Percentiles rank a stretch among this genome's conserved stretches.
Conservation (phyloP, 495 filamentous ascomycete genomes). For the Aspergillus leporis region DNA sequence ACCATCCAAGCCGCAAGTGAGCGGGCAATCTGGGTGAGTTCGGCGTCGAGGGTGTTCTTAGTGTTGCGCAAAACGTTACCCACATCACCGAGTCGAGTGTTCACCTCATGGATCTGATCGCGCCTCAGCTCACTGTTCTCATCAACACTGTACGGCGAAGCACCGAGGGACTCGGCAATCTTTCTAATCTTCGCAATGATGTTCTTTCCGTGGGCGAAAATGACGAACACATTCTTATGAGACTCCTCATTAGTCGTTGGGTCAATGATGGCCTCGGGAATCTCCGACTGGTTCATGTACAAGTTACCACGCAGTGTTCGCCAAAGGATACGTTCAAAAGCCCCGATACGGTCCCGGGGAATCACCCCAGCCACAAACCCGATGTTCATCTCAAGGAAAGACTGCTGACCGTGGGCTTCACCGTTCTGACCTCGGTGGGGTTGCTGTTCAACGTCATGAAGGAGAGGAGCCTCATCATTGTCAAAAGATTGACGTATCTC, state of each 20-base stretch:
- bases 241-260: conserved; percentile 86
- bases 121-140: conserved; percentile 92
- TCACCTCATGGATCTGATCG: conserved; percentile 96
- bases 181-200: conserved; percentile 98
- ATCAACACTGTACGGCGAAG: conserved; percentile 93
- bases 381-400: conserved; percentile 95
- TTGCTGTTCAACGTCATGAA: conserved; percentile 85
- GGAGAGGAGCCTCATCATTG: conserved; percentile 77
- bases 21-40: conserved; percentile 88
- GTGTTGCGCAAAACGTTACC: conserved; percentile 90
- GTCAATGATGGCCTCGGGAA: conserved; percentile 91
- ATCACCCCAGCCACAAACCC: conserved; percentile 99
- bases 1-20: conserved; percentile 95
- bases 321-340: conserved; percentile 97
- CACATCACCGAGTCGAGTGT: conserved; percentile 85
- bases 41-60: conserved; percentile 90
- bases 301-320: conserved; percentile 94
- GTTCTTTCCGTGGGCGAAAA: conserved; percentile 97
- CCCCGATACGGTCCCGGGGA: conserved; percentile 84
- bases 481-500: conserved; percentile 92
- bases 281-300: conserved; percentile 99
- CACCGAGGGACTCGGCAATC: conserved; percentile 95
- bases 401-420: conserved; percentile 72
- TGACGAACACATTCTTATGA: conserved; percentile 98
- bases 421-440: conserved; percentile 58